These are phyloP conservation scores for Kokia cookei DNA, from an alignment of 441 rosid species.

Conservation along the genomic window DNA sequence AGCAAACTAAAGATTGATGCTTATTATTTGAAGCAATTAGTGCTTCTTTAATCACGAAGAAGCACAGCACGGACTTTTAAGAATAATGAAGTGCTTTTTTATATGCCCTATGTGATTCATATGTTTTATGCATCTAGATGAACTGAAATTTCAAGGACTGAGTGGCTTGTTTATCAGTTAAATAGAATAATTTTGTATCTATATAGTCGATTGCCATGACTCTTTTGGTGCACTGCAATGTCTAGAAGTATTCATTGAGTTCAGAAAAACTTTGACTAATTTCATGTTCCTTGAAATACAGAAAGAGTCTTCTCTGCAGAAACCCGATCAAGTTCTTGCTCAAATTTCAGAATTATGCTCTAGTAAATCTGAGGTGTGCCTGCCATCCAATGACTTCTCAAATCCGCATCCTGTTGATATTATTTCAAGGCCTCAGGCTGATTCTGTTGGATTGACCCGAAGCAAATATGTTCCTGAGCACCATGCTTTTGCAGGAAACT, in stretches of 20 bases:
- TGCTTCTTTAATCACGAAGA: neutral
- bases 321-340: slow-evolving; percentile 25
- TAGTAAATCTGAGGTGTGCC: slow-evolving; percentile 25
- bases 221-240: neutral
- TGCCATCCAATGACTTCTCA: slow-evolving; percentile 20
- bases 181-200: neutral
- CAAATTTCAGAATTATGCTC: slow-evolving; percentile 30
- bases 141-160: neutral
- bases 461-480: slow-evolving; percentile 31
- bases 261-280: neutral
- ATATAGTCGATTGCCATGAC: neutral
- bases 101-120: neutral
- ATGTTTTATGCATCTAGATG: neutral
- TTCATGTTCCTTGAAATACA: slow-evolving; percentile 13
- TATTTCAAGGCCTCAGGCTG: slow-evolving; percentile 24
- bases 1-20: neutral
- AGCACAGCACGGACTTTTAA: neutral
- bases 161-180: neutral
- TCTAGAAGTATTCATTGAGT: neutral
- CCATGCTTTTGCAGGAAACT: slow-evolving; percentile 38
- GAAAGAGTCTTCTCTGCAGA: slow-evolving; percentile 20
- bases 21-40: neutral
- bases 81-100: neutral
- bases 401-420: slow-evolving; percentile 31
- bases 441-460: slow-evolving; percentile 28